Evolutionary conservation across 306 rosid species (phyloP), one percentile per base, ranked within the genome.

Genomic region (Abrus pulchellus): DNA sequence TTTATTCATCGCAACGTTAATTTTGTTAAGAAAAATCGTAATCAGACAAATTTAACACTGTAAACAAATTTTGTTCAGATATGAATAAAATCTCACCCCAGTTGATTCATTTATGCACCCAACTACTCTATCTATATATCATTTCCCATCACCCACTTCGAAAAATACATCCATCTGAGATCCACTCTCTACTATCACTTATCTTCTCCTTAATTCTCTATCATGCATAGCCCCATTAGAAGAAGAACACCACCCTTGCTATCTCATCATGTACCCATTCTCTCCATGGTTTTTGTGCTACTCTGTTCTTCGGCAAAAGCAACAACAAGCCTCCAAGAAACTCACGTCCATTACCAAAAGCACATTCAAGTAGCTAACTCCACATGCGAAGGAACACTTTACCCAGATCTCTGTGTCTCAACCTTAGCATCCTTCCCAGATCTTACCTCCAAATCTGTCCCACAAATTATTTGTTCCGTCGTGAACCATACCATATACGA

Each of bases 361-460:
- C 91, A 89, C 78, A 43, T 80, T 32, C 90, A 87, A 82, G 80
- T 87, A 14, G 92, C 92, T 0, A 82, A 82, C 29, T 79, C 91
- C 3, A 72, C 89, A 76, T 94, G 99, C 84, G 45, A 84, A 41
- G 97, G 89, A 79, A 90, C 99, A 56, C 93, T 89, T 32, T 91
- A 91, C 82, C 91, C 85, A 32, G 28, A 84, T 32, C 95, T 91
- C 59, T 94, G 99, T 72, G 93, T 91, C 83, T 85, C 94, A 0
- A 90, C 94, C 3, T 81, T 92, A 6, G 1, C 90, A 44, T 76
- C 94, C 2, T 85, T 94, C 74, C 92, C 89, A 3, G 79, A 87
- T 47, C 91, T 93, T 2, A 2, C 90, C 50, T 53, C 94, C 72
- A 91, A 91, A 72, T 74, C 94, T 0, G 72, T 90, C 53, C 86